These are phyloP conservation scores for Cryptococcus amylolentus DNA, from an alignment of 1,284 basidiomycete species.

Conservation along the genomic window DNA sequence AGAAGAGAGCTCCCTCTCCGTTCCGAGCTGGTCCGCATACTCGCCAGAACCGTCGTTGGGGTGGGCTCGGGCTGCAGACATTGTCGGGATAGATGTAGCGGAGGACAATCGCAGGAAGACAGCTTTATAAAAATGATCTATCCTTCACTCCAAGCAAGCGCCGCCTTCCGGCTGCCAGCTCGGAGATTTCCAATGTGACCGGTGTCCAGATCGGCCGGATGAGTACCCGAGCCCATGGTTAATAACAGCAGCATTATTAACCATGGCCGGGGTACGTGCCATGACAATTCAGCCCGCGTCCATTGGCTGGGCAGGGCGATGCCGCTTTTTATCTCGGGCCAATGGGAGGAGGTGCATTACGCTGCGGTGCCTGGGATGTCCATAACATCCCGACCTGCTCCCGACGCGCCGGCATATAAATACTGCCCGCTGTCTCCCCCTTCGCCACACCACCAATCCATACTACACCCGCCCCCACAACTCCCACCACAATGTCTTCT, in stretches of 20 bases:
- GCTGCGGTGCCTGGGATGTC: background rate
- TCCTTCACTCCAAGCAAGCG: no score
- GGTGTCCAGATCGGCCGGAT: no score
- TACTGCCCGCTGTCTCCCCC: background rate
- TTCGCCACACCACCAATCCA: background rate
- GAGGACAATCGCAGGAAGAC: background rate
- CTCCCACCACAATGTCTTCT: constrained; percentile 1
- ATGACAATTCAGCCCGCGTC: background rate
- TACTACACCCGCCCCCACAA: background rate
- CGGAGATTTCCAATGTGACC: no score
- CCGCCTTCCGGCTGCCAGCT: no score
- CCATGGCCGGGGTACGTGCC: no score
- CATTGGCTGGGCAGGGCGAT: background rate
- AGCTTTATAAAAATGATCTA: background rate
- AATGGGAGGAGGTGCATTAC: background rate
- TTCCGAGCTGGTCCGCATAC: background rate
- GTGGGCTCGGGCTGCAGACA: no score
- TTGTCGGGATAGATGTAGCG: no score
- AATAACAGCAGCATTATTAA: no score
- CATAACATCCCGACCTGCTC: background rate
- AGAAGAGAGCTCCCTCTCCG: constrained; percentile 11
- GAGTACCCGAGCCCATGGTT: no score
- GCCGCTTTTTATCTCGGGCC: background rate
- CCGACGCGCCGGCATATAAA: background rate
- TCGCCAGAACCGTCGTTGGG: no score